phyloP scores from a whole-genome alignment of 495 filamentous ascomycete species.

The Echria macrotheca region DNA sequence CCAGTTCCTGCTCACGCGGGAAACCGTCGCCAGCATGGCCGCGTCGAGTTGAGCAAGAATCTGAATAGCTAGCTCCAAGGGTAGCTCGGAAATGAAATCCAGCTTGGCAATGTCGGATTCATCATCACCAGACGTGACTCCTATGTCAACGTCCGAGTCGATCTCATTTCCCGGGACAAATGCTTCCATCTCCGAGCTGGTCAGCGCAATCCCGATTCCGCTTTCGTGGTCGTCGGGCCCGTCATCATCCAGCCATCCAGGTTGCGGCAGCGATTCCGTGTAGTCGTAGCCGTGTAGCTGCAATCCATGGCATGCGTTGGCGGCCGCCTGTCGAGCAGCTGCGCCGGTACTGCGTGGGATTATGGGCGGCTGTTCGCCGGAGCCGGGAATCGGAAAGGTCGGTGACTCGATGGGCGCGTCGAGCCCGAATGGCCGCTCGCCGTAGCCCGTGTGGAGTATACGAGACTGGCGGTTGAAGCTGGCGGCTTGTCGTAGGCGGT shows the following conservation, averaged over 20 bases:
- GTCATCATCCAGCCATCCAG: slow-evolving; percentile 31
- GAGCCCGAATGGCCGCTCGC: slow-evolving; percentile 30
- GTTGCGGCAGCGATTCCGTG: slow-evolving; percentile 31
- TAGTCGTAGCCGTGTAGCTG: slow-evolving; percentile 59
- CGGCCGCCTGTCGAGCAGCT: slow-evolving; percentile 65
- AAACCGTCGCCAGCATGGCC: slow-evolving; percentile 53
- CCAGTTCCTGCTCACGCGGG: slow-evolving; percentile 63
- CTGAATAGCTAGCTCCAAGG: slow-evolving; percentile 65
- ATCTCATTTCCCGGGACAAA: slow-evolving; percentile 25
- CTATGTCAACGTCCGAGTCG: slow-evolving; percentile 30
- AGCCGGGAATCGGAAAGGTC: slow-evolving; percentile 41
- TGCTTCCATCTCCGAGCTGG: slow-evolving; percentile 40
- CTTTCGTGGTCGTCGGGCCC: slow-evolving; percentile 63
- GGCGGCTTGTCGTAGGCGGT: slow-evolving; percentile 42
- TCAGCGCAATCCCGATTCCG: slow-evolving; percentile 73
- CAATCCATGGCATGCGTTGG: slow-evolving; percentile 42
- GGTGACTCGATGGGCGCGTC: slow-evolving; percentile 32
- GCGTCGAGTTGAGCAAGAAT: slow-evolving; percentile 68
- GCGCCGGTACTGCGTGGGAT: slow-evolving; percentile 55
- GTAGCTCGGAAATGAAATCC: slow-evolving; percentile 65
- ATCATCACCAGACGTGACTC: slow-evolving; percentile 35
- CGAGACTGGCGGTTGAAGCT: slow-evolving; percentile 44
- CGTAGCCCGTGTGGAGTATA: slow-evolving; percentile 28
- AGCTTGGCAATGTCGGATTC: slow-evolving; percentile 33
- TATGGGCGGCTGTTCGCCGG: slow-evolving; percentile 44